These are phyloP conservation scores for Saccharomycopsis olivae DNA, from an alignment of 805 yeast species.

Conservation along the genomic window DNA sequence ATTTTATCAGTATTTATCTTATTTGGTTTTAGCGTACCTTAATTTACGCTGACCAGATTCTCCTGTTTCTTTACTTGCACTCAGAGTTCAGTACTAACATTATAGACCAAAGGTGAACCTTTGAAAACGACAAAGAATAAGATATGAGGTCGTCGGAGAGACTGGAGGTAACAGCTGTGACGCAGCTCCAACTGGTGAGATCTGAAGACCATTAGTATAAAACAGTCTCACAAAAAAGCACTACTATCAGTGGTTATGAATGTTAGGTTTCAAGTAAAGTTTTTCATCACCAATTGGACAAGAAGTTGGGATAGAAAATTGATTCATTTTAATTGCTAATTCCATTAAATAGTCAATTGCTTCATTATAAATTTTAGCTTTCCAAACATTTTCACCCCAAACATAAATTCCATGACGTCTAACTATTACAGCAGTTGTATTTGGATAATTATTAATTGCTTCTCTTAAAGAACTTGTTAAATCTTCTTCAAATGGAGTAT, in stretches of 20 bases:
- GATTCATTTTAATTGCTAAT: constrained; percentile 73
- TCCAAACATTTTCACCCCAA: constrained; percentile 92
- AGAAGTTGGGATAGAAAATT: constrained; percentile 49
- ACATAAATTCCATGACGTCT: constrained; percentile 91
- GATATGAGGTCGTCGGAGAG: no score
- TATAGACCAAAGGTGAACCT: constrained; percentile 7
- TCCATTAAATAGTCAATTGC: constrained; percentile 86
- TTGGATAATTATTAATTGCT: constrained; percentile 62
- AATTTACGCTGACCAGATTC: no score
- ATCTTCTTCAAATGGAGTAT: constrained; percentile 82
- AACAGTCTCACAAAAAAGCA: no score
- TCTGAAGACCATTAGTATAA: no score
- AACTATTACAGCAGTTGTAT: constrained; percentile 76
- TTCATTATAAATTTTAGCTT: constrained; percentile 88
- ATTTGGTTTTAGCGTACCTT: no score
- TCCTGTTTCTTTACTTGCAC: background rate
- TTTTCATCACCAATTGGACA: constrained; percentile 13
- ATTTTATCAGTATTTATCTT: background rate
- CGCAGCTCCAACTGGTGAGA: no score
- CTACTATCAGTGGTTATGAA: no score
- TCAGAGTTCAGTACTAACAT: constrained; percentile 1
- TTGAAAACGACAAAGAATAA: constrained; percentile 6
- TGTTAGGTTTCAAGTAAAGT: no score
- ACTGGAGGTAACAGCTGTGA: no score
- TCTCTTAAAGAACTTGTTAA: constrained; percentile 53